These are phyloP conservation scores for Phytophthora multivora DNA, from an alignment of 352 stramenopile genomes.

Conservation along the genomic window DNA sequence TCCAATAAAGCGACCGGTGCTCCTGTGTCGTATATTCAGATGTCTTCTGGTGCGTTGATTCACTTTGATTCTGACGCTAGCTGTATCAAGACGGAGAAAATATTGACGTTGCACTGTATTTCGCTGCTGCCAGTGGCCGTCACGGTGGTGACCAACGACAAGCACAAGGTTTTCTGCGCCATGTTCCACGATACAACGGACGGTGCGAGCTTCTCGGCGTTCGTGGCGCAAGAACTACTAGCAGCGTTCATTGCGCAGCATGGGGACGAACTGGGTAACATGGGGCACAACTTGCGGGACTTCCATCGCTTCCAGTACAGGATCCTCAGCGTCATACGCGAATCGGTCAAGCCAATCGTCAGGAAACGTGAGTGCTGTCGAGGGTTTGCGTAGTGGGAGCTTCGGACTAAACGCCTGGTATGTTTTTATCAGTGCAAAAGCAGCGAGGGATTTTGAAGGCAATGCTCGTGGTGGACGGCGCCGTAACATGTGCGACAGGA, in stretches of 20 bases:
- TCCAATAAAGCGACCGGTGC: conserved; percentile 88
- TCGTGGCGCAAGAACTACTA: conserved; percentile 90
- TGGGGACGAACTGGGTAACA: conserved; percentile 72
- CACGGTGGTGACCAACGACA: conserved; percentile 89
- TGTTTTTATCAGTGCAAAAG: conserved; percentile 73
- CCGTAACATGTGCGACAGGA: conserved; percentile 79
- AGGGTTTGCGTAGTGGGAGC: neutral
- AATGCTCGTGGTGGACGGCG: conserved; percentile 88
- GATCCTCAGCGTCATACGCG: conserved; percentile 81
- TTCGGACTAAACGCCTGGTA: conserved; percentile 2
- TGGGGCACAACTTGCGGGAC: conserved; percentile 91
- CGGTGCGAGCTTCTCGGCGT: conserved; percentile 77
- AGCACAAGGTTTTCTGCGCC: conserved; percentile 91
- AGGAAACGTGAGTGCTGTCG: conserved; percentile 63
- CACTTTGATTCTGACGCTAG: conserved; percentile 5
- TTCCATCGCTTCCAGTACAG: conserved; percentile 91
- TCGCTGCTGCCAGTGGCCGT: conserved; percentile 67
- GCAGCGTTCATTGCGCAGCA: conserved; percentile 83
- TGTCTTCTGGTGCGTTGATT: conserved; percentile 65
- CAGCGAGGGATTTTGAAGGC: conserved; percentile 89
- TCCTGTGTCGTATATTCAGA: conserved; percentile 91
- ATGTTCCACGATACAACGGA: conserved; percentile 90
- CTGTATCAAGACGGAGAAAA: neutral
- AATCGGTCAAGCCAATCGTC: conserved; percentile 86
- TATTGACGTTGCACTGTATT: conserved; percentile 13